Evolutionary conservation across 1,284 basidiomycete species (phyloP), one percentile per base, ranked within the genome.

Genomic region (Ustilago loliicola): DNA sequence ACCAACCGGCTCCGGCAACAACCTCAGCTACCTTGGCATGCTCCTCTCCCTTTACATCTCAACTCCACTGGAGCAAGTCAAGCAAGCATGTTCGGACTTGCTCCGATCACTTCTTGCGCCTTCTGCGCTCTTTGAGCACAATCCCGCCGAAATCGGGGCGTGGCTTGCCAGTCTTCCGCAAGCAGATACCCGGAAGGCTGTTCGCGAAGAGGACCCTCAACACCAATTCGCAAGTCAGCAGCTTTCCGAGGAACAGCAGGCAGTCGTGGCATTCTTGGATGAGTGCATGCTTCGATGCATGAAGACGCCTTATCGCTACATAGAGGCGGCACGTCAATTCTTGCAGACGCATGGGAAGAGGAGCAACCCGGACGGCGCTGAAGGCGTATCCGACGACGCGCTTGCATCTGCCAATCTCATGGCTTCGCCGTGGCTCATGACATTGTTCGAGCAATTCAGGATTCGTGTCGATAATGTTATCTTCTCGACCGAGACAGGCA

Each of bases 281-380:
- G 93, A 95, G 53, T 96, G 94, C 82, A 88, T 93, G 8, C 91
- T 93, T 64, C 90, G 94, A n/a, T 94, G 92, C 77, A 83, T 92
- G 73, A 95, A 93, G 87, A 93, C 92, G 0, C 93, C 94, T 0
- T 94, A 96, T 85, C 90, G 91, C 40, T 98, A 97, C 84, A 89
- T 96, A 62, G 95, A 98, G 81, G 91, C 92, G 13, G 72, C 85
- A 90, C 62, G 88, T 88, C 30, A 47, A 30, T 66, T 60, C 67
- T 59, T 27, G 59, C 80, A 34, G 61, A 70, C 80, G 8, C 50
- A 72, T 6, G 38, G 52, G 25, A n/a, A 51, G 6, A 19, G 42
- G n/a, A 19, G 23, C 11, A 21, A 61, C 17, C 9, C n/a, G 7
- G 9, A 21, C 19, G 25, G 50, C 6, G 19, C 4, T 3, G 32